Evolutionary conservation across 495 filamentous ascomycete species (phyloP).

Genomic region (Penicillium egyptiacum): DNA sequence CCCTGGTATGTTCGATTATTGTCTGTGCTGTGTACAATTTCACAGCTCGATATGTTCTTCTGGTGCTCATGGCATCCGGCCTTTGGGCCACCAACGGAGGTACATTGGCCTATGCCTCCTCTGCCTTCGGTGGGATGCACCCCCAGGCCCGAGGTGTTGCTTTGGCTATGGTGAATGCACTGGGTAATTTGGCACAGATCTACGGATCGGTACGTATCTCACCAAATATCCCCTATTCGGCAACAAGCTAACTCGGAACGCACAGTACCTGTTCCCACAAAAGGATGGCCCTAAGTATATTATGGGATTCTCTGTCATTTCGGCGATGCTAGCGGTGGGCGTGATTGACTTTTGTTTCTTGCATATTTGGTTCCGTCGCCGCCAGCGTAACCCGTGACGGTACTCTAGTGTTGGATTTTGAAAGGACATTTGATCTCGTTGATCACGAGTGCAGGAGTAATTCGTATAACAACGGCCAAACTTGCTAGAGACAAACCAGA

Average conservation of each 20-base stretch:
- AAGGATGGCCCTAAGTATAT: slow-evolving; percentile 39
- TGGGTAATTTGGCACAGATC: slow-evolving; percentile 52
- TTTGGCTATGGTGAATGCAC: slow-evolving; percentile 50
- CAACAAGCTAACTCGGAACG: not conserved
- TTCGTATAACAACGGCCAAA: no score
- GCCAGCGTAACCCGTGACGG: no score
- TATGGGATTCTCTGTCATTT: slow-evolving; percentile 41
- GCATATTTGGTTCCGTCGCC: slow-evolving; percentile 31
- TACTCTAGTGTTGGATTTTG: no score
- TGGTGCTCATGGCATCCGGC: slow-evolving; percentile 52
- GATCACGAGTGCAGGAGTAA: no score
- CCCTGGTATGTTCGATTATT: slow-evolving; percentile 42
- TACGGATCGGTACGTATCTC: slow-evolving; percentile 41
- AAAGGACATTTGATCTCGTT: no score
- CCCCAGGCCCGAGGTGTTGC: slow-evolving; percentile 39
- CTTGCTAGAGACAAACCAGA: no score
- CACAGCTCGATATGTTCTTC: slow-evolving; percentile 51
- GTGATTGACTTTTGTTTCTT: slow-evolving; percentile 29
- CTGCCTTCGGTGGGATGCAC: slow-evolving; percentile 40
- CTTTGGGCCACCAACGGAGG: slow-evolving; percentile 49
- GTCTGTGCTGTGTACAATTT: slow-evolving; percentile 45
- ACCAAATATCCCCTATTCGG: not conserved
- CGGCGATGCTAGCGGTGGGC: slow-evolving; percentile 40
- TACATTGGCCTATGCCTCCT: slow-evolving; percentile 44
- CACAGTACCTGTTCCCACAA: slow-evolving; percentile 34